Evolutionary conservation across 257 asterid species (phyloP).

Genomic region (Jacaranda mimosifolia): DNA sequence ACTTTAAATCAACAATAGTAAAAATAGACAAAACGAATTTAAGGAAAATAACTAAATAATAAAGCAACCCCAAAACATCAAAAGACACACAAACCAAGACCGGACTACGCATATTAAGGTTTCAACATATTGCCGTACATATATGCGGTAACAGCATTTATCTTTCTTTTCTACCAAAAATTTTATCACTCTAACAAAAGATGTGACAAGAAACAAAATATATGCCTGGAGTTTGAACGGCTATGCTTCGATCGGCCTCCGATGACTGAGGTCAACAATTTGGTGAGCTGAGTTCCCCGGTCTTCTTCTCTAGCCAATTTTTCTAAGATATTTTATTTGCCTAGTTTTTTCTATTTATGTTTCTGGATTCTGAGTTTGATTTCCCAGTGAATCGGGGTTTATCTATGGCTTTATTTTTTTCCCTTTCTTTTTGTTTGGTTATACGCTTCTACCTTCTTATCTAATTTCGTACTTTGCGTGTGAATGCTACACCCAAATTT

Average conservation of each 20-base stretch:
- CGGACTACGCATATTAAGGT: slow-evolving; percentile 2
- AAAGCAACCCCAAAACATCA: background rate
- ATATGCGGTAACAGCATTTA: slow-evolving; percentile 3
- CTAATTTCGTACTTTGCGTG: background rate
- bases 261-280: slow-evolving; percentile 24
- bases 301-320: slow-evolving; percentile 1
- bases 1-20: slow-evolving; percentile 15
- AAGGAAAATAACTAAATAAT: background rate
- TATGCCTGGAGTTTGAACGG: slow-evolving; percentile 27
- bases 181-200: background rate
- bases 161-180: slow-evolving; percentile 12
- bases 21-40: slow-evolving; percentile 2
- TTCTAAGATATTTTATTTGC: slow-evolving; percentile 12
- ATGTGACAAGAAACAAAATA: slow-evolving; percentile 5
- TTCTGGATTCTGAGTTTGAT: slow-evolving; percentile 6
- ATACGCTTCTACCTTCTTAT: background rate
- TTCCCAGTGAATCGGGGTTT: slow-evolving; percentile 30
- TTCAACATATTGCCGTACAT: slow-evolving; percentile 5
- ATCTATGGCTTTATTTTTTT: background rate
- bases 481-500: background rate
- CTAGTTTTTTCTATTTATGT: background rate
- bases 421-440: background rate
- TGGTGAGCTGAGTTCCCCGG: slow-evolving; percentile 21
- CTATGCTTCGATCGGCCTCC: slow-evolving; percentile 25
- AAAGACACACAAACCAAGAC: slow-evolving; percentile 3